Conservation (phyloP, 2,329 filamentous ascomycete species). For the Arthrobotrys musiformis region DNA sequence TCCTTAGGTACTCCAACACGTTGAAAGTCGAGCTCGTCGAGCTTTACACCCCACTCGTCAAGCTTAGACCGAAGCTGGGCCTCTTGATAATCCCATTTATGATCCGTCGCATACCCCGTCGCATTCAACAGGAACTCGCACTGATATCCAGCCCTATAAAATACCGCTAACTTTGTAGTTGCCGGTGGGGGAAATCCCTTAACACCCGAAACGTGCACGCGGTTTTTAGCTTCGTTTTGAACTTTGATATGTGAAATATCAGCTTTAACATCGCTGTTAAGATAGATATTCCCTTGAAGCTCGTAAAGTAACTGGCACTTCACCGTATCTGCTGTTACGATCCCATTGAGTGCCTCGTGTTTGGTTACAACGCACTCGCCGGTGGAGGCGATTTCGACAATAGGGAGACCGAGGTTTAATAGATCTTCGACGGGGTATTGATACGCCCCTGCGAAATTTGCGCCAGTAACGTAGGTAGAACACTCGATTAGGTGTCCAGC, state of each 20-base stretch:
- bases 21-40: constrained; percentile 69
- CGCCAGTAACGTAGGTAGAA: constrained; percentile 68
- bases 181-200: constrained; percentile 65
- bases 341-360: constrained; percentile 64
- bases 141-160: constrained; percentile 66
- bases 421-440: constrained; percentile 64
- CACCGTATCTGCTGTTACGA: constrained; percentile 63
- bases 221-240: constrained; percentile 58
- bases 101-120: constrained; percentile 65
- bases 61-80: constrained; percentile 64
- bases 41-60: constrained; percentile 63
- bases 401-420: constrained; percentile 65
- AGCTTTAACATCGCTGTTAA: constrained; percentile 67
- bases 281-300: constrained; percentile 66
- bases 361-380: constrained; percentile 67
- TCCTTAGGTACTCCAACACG: constrained; percentile 62
- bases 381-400: constrained; percentile 66
- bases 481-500: constrained; percentile 70
- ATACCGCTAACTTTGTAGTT: constrained; percentile 68
- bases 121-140: constrained; percentile 65
- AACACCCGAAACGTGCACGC: constrained; percentile 64
- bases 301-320: constrained; percentile 67
- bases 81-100: constrained; percentile 68
- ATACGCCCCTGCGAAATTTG: constrained; percentile 69
- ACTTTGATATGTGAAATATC: constrained; percentile 62